Evolutionary conservation across 2,329 filamentous ascomycete genomes (phyloP), one percentile per base, ranked within the genome.

Genomic region (Monilinia fructicola): DNA sequence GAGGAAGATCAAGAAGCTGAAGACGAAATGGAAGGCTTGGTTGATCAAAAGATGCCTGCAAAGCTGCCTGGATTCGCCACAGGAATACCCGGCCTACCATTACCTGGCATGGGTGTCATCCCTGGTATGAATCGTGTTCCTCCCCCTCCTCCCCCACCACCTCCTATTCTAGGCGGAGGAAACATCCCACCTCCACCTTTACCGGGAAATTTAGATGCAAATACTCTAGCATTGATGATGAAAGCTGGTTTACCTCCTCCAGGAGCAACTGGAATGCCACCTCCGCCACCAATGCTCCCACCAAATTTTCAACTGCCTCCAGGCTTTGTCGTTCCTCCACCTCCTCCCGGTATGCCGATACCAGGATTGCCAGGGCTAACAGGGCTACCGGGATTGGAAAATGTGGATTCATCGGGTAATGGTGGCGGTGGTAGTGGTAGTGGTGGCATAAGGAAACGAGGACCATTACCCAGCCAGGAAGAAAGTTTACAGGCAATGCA

Each of bases 1-100:
- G 93, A 97, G 73, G 95, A 98, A 77, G 93, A 97, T 75, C 91
- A 94, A 75, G 93, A 98, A 78, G 83, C 90, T 68, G 92, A 97
- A 77, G 95, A 98, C 76, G 95, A 98, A 78, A 90, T 90, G 72
- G 94, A 98, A 71, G 93, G 92, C 2, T 83, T 98, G 54, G 89
- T 96, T 64, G 95, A 99, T 74, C 95, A 99, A 77, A 91, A 90
- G 78, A 92, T 90, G 85, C 90, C 85, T 26, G 79, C 86, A 40
- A 87, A 85, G 73, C 75, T 86, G 76, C 80, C 85, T 4, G 83
- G 84, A 38, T 84, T 90, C 66, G 89, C 87, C 5, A 54, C 64
- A n/a, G 90, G 87, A 40, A 77, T 76, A 63, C 77, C 77, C 1
- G 76, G 77, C 6, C 67, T 78, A 40, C 76, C 76, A 23, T 56